These are phyloP conservation scores for Patellifolia procumbens DNA, from an alignment of 179 eudicot genomes.

Conservation along the genomic window DNA sequence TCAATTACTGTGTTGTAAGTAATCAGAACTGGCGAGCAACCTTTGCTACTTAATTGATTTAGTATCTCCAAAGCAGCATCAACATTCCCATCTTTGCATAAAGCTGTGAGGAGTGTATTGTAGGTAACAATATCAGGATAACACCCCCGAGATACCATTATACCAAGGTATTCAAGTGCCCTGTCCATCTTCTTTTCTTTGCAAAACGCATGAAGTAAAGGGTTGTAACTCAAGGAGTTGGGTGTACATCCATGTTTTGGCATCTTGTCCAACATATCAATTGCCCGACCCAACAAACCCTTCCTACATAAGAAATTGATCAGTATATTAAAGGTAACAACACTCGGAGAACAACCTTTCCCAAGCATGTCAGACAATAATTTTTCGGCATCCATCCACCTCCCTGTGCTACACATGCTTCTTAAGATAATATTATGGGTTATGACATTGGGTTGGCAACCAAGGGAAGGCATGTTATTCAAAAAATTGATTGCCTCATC, in stretches of 20 bases:
- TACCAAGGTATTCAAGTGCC: conserved; percentile 78
- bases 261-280: conserved; percentile 78
- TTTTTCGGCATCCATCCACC: conserved; percentile 93
- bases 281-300: conserved; percentile 73
- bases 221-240: conserved; percentile 76
- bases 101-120: conserved; percentile 73
- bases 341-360: conserved; percentile 74
- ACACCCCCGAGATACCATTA: conserved; percentile 82
- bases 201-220: conserved; percentile 84
- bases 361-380: conserved; percentile 68
- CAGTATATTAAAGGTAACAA: conserved; percentile 81
- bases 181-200: conserved; percentile 86
- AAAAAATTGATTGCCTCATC: conserved; percentile 79
- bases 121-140: conserved; percentile 92
- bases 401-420: conserved; percentile 77
- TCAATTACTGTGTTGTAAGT: conserved; percentile 90
- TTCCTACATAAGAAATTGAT: conserved; percentile 75
- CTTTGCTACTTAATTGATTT: conserved; percentile 63
- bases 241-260: conserved; percentile 80
- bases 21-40: conserved; percentile 76
- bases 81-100: conserved; percentile 86
- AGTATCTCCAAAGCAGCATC: conserved; percentile 72
- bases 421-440: conserved; percentile 73
- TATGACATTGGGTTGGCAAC: conserved; percentile 81
- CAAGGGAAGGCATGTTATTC: conserved; percentile 60